These are phyloP conservation scores for Usnea hakonensis DNA, from an alignment of 495 filamentous ascomycete species.

Conservation along the genomic window DNA sequence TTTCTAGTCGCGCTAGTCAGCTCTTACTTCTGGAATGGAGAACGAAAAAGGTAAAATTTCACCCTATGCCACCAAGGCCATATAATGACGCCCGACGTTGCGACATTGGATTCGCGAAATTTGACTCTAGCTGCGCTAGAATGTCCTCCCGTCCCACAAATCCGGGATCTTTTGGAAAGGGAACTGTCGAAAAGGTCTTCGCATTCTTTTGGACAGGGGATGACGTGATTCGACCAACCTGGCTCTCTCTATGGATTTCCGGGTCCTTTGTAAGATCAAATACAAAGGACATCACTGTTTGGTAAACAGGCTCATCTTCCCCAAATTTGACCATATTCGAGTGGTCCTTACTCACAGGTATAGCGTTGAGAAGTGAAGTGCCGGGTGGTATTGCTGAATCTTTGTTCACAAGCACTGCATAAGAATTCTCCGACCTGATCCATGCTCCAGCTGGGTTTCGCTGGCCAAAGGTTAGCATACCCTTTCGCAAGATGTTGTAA, in stretches of 20 bases:
- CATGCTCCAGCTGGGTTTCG: neutral
- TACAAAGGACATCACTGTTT: neutral
- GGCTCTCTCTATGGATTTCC: neutral
- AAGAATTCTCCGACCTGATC: neutral
- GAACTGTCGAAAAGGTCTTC: conserved; percentile 13
- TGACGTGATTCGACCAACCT: neutral
- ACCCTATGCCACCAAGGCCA: conserved; percentile 45
- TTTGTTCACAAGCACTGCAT: neutral
- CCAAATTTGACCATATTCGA: conserved; percentile 1
- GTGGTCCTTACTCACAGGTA: neutral
- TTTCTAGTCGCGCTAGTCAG: conserved; percentile 22
- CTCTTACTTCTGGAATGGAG: neutral
- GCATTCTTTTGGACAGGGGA: neutral
- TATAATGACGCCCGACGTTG: conserved; percentile 29
- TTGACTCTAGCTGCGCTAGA: conserved; percentile 25
- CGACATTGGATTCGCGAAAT: conserved; percentile 18
- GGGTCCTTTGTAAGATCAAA: neutral
- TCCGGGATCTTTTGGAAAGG: conserved; percentile 31
- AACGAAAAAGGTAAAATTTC: neutral
- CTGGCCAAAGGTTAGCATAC: neutral
- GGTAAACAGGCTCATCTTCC: neutral
- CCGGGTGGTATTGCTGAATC: neutral
- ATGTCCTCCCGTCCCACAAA: conserved; percentile 36
- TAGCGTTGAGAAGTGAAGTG: neutral
- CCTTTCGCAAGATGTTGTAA: neutral